Conservation (phyloP, 352 stramenopile species). For the Phytophthora idaei region DNA sequence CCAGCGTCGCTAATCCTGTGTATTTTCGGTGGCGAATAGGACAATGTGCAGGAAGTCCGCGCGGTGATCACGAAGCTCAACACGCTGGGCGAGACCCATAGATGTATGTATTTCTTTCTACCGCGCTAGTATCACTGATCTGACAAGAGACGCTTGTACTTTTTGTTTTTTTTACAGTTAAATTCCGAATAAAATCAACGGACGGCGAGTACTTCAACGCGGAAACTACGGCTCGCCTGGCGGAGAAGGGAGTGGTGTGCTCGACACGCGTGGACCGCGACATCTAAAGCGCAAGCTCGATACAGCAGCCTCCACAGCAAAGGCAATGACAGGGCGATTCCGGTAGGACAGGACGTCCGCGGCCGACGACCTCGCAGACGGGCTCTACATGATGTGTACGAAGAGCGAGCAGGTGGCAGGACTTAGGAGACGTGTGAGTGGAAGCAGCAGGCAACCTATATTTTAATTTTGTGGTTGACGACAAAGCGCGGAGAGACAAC, state of each 20-base stretch:
- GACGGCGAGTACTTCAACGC: conserved; percentile 80
- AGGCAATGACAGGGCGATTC: not conserved
- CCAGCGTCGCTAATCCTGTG: conserved; percentile 14
- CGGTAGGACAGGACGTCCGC: not conserved
- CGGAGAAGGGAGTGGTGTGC: conserved; percentile 77
- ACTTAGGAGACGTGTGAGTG: not conserved
- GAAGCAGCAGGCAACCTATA: conserved; percentile 29
- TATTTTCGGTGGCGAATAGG: conserved; percentile 34
- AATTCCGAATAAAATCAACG: conserved; percentile 83
- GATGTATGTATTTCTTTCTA: conserved; percentile 51
- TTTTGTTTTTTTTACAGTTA: conserved; percentile 49
- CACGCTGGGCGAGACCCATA: conserved; percentile 65
- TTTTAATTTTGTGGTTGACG: conserved; percentile 43
- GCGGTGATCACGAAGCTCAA: conserved; percentile 69
- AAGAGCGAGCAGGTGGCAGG: conserved; percentile 7
- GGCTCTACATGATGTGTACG: conserved; percentile 14
- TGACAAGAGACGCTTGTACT: conserved; percentile 7
- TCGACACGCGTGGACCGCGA: conserved; percentile 77
- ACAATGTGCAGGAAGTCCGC: conserved; percentile 67
- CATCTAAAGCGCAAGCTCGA: conserved; percentile 38
- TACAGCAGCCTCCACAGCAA: conserved; percentile 12
- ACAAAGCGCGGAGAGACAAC: conserved; percentile 11
- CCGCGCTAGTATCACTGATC: not conserved
- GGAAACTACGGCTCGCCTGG: conserved; percentile 73
- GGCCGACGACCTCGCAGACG: conserved; percentile 17